Evolutionary conservation across 148 eudicot genomes (phyloP), one percentile per base, ranked within the genome.

Genomic region (Camellia japonica): DNA sequence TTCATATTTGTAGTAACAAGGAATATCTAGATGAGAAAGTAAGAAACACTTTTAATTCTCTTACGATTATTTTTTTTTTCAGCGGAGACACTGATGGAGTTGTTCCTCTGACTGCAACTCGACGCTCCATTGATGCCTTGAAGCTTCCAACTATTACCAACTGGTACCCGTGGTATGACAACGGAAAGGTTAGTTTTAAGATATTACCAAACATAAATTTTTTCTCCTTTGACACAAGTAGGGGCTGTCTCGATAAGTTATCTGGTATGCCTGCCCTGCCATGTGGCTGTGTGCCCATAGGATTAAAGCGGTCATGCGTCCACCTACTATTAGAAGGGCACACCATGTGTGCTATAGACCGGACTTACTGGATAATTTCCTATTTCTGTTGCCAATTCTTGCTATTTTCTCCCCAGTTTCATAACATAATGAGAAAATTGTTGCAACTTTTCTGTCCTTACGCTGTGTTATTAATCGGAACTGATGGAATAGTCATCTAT

Each of bases 91-190:
- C 84, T 44, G 84, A 82, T 70, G 23, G 97, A 61, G 97, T 95
- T 67, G 99, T 95, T 38, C 99, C 99, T n/a, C 30, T 93, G 64
- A 91, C 99, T 72, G 96, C 99, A 80, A 93, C 99, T 71, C 94
- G 97, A 62, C 92, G 90, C 71, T 91, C 97, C 16, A 86, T 93
- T 16, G 92, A 93, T 67, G 97, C 99, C 38, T 83, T 95, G 73
- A 95, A 90, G 83, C 99, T 95, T 78, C 88, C 93, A 20, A 95
- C 97, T 16, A 56, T 90, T 20, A 83, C 72, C 18, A 88, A 90
- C 65, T 93, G 98, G 98, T 90, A 83, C 78, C 89, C 98, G 64
- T 95, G 98, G 98, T 90, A 91, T 74, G 97, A 91, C 86, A 88
- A 87, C 62, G 85, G 87, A 84, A 90, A 88, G 97, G 98, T 94